Conservation (phyloP, 352 stramenopile species). For the Globisporangium spiculum region DNA sequence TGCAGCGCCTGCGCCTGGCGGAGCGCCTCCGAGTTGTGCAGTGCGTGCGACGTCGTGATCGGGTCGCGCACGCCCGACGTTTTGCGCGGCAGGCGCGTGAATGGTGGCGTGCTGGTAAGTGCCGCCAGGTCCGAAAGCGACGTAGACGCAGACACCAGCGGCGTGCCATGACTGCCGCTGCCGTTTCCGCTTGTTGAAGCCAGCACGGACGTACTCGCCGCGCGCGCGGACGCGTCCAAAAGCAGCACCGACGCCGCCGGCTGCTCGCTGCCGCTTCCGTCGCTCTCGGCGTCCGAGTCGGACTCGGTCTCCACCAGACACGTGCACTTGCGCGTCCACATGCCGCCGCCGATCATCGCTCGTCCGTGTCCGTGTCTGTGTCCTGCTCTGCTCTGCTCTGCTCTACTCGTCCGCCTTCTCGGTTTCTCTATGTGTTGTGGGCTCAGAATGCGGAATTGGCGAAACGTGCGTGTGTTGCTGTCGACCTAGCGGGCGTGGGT, state of each 20-base stretch:
- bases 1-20: conserved; percentile 52
- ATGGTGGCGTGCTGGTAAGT: conserved; percentile 27
- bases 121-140: conserved; percentile 4
- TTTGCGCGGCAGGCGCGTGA: conserved; percentile 29
- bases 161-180: conserved; percentile 1
- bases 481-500: neutral
- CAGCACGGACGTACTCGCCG: neutral
- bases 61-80: conserved; percentile 47
- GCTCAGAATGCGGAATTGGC: conserved; percentile 1
- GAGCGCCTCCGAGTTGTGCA: conserved; percentile 71
- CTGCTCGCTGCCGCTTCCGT: conserved; percentile 40
- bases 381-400: neutral
- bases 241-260: conserved; percentile 1
- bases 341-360: neutral
- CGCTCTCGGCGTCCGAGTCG: conserved; percentile 54
- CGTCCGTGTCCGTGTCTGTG: too few relatives aligned
- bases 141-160: conserved; percentile 4
- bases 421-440: neutral
- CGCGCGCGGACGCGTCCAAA: neutral
- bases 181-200: neutral
- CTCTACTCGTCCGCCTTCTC: neutral
- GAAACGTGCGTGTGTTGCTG: neutral
- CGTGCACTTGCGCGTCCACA: conserved; percentile 56
- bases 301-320: conserved; percentile 68
- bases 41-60: conserved; percentile 60